Percentiles rank a stretch among this genome's conserved stretches.
Evolutionary conservation across 108 stramenopile species (phyloP).

Genomic region (Mediolabrus comicus): DNA sequence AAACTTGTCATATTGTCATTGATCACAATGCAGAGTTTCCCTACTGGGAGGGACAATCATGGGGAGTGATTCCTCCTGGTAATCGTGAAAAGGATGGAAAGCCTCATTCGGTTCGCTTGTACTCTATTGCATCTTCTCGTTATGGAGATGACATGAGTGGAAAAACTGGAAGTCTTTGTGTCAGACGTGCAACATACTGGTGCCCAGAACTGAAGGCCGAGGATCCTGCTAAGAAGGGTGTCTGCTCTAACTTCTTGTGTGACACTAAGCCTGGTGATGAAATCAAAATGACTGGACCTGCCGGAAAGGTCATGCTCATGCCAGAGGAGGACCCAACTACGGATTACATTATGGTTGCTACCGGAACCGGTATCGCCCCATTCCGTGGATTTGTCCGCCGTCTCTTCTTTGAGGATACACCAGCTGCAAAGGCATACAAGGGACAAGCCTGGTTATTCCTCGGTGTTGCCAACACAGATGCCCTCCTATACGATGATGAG

Average conservation of each 20-base stretch:
- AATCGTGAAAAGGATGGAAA: constrained; percentile 93
- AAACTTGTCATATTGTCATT: constrained; percentile 81
- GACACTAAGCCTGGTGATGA: constrained; percentile 89
- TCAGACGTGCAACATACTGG: constrained; percentile 95
- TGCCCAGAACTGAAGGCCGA: constrained; percentile 94
- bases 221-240: constrained; percentile 96
- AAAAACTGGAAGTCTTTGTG: constrained; percentile 94
- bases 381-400: constrained; percentile 97
- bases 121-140: constrained; percentile 97
- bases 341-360: constrained; percentile 98
- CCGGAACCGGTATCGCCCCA: constrained; percentile 97
- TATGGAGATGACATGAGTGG: constrained; percentile 98
- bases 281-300: constrained; percentile 91
- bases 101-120: constrained; percentile 95
- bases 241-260: constrained; percentile 98
- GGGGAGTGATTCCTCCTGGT: constrained; percentile 94
- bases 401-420: constrained; percentile 93
- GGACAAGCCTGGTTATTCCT: constrained; percentile 97
- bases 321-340: constrained; percentile 92
- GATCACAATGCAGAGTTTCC: constrained; percentile 82
- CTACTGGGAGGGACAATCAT: constrained; percentile 89
- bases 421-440: constrained; percentile 87
- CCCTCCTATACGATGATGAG: constrained; percentile 95
- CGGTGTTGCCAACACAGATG: constrained; percentile 93
- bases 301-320: constrained; percentile 98